Evolutionary conservation across 257 asterid genomes (phyloP).

Genomic region (Petunia axillaris): DNA sequence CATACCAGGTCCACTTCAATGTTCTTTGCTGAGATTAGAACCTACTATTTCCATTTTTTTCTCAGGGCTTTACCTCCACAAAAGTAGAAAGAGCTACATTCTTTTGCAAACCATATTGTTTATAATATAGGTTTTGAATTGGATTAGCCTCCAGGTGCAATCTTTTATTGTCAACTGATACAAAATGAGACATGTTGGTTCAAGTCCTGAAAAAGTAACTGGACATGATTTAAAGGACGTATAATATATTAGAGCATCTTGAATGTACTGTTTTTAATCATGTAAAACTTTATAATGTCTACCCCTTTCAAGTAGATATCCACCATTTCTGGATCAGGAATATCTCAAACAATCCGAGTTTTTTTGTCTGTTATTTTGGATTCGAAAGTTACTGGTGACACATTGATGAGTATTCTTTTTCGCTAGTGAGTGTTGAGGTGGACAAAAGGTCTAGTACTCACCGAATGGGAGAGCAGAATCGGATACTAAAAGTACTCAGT

Average conservation of each 20-base stretch:
- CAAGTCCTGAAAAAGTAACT: slow-evolving; percentile 17
- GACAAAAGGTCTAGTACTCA: neutral
- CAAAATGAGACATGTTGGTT: slow-evolving; percentile 13
- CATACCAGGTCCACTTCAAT: neutral
- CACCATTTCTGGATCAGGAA: neutral
- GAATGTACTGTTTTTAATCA: slow-evolving; percentile 14
- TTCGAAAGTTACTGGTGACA: neutral
- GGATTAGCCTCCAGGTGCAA: slow-evolving; percentile 3
- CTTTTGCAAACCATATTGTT: neutral
- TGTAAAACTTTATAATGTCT: neutral
- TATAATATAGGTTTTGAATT: neutral
- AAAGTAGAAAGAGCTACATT: neutral
- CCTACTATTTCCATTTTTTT: neutral
- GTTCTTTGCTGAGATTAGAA: neutral
- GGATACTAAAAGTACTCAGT: neutral
- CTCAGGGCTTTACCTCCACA: neutral
- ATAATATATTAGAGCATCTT: slow-evolving; percentile 17
- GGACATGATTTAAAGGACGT: neutral
- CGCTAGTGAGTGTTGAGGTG: neutral
- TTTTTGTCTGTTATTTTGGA: neutral
- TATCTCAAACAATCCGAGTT: neutral
- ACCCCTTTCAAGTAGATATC: neutral
- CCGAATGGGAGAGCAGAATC: neutral
- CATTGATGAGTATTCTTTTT: neutral
- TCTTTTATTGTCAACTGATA: slow-evolving; percentile 11